Percentiles rank a stretch among this genome's conserved stretches.
Conservation (phyloP, 2,329 filamentous ascomycete species). For the Orbilia quercus region DNA sequence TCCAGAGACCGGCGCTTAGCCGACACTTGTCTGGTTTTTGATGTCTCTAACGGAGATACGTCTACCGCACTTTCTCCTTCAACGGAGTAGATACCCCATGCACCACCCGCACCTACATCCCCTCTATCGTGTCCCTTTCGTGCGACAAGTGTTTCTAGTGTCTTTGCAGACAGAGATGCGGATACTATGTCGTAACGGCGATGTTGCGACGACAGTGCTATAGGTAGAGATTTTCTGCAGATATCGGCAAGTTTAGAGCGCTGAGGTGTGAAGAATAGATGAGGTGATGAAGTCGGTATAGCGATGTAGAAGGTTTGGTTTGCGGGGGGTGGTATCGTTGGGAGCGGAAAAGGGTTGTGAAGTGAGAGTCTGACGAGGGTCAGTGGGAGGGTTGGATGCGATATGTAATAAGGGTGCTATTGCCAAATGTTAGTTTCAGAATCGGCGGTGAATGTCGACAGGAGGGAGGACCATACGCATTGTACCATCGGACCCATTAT, state of each 20-base stretch:
- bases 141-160: constrained; percentile 75
- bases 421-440: constrained; percentile 71
- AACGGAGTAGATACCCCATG: constrained; percentile 82
- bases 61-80: constrained; percentile 67
- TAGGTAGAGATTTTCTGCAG: constrained; percentile 81
- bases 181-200: constrained; percentile 76
- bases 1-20: constrained; percentile 65
- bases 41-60: constrained; percentile 67
- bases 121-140: constrained; percentile 75
- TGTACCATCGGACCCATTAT: constrained; percentile 71
- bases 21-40: constrained; percentile 34
- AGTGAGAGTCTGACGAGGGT: constrained; percentile 60
- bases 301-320: constrained; percentile 76
- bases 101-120: constrained; percentile 77
- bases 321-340: constrained; percentile 66
- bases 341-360: constrained; percentile 59
- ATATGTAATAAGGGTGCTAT: constrained; percentile 78
- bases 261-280: constrained; percentile 71
- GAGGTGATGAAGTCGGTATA: constrained; percentile 82
- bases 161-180: constrained; percentile 77
- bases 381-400: constrained; percentile 66
- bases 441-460: constrained; percentile 73
- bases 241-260: constrained; percentile 71
- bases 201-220: constrained; percentile 79
- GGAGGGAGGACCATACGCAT: constrained; percentile 28